Base-by-base conservation (phyloP, 805 yeast species). In the Komagataella kurtzmanii region DNA sequence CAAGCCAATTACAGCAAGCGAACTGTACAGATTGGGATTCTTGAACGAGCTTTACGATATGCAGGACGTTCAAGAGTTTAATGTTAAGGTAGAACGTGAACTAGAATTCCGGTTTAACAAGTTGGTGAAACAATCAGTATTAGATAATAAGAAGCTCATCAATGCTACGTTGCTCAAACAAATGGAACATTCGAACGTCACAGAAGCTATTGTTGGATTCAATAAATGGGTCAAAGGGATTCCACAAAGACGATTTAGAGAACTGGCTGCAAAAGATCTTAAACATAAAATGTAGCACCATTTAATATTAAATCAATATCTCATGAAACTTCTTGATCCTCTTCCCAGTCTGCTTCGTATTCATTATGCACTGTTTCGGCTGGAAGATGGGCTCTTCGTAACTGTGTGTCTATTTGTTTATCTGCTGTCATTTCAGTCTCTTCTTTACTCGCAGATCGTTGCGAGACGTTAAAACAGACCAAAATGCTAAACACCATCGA, bases 121-220 rank as follows among this genome's bases (percentile, higher is more conserved):
- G 43, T 71, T 83, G 55, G 76, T 77, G 57, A 67, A 64, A 56
- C 63, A 72, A 4, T 68, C 77, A 2, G 65, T 79, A 12, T 53
- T 69, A 36, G 71, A 65, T 45, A 78, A 75, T 64, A 79, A 77
- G 59, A 61, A 58, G 50, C 61, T 75, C 55, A 59, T 77, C 52
- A 72, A 67, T 52, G 48, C 51, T 19, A 56, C 66, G 24, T 64
- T 64, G 52, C 61, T 62, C 45, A 49, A 58, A 8, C 62, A 62
- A 40, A 65, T 78, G 46, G 67, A 76, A 57, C 62, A 74, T 45
- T 77, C 82, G 43, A 81, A 79, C 56, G 70, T 85, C 6, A 72
- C 73, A 54, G 97, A 88, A 66, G 80, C 80, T 19, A 72, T 80
- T 60, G 70, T 73, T 51, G 96, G 95, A 1, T 72, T 86, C 53